Evolutionary conservation across 306 rosid genomes (phyloP).

Genomic region (Lathyrus tuberosus): DNA sequence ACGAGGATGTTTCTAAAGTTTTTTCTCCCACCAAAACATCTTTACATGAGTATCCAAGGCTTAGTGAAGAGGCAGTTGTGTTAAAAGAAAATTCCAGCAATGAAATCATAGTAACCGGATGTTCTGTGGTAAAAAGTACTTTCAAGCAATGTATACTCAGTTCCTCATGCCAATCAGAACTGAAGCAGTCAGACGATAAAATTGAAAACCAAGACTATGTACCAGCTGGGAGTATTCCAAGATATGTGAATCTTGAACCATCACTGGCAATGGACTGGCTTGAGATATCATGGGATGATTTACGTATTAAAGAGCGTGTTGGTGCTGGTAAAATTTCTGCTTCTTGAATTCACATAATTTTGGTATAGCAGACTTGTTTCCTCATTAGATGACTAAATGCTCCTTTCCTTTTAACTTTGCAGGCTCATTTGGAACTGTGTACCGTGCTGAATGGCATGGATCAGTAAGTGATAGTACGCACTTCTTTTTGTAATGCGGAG

Average conservation of each 20-base stretch:
- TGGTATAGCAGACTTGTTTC: constrained; percentile 18
- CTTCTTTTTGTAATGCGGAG: constrained; percentile 3
- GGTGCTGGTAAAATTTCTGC: constrained; percentile 80
- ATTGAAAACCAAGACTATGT: constrained; percentile 49
- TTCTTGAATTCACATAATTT: neutral
- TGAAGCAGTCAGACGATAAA: constrained; percentile 46
- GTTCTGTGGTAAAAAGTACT: constrained; percentile 47
- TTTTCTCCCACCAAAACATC: constrained; percentile 43
- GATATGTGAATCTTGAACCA: constrained; percentile 82
- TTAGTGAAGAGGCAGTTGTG: constrained; percentile 42
- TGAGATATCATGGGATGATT: constrained; percentile 96
- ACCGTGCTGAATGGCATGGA: constrained; percentile 99
- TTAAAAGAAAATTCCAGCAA: constrained; percentile 47
- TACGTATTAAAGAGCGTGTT: constrained; percentile 79
- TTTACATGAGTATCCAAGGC: constrained; percentile 44
- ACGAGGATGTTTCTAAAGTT: constrained; percentile 51
- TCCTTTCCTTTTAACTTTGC: constrained; percentile 34
- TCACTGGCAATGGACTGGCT: constrained; percentile 99
- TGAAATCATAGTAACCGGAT: constrained; percentile 48
- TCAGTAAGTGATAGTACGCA: constrained; percentile 62
- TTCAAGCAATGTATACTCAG: constrained; percentile 43
- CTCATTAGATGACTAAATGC: constrained; percentile 18
- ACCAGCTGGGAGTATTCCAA: constrained; percentile 54
- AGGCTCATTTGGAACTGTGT: constrained; percentile 99
- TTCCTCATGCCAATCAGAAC: constrained; percentile 50